These are phyloP conservation scores for Trichoderma lentiforme DNA, from an alignment of 2,329 filamentous ascomycete species.

Conservation along the genomic window DNA sequence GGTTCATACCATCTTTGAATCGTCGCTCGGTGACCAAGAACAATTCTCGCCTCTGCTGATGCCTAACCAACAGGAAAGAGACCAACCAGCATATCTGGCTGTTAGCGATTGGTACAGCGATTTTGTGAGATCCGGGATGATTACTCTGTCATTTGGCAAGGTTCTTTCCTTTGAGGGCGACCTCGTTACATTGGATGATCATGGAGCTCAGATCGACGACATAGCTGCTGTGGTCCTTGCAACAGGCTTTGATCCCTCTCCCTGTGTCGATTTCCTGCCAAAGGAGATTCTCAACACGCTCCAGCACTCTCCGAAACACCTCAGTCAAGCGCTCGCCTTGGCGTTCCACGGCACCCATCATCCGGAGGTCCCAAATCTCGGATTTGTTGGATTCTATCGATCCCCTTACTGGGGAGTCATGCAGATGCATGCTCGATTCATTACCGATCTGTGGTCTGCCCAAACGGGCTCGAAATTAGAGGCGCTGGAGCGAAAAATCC, in stretches of 20 bases:
- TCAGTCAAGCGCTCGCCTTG: slow-evolving; percentile 61
- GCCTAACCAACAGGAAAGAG: slow-evolving; percentile 38
- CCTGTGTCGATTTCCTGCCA: slow-evolving; percentile 64
- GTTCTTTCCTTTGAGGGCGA: slow-evolving; percentile 34
- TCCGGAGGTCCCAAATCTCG: slow-evolving; percentile 58
- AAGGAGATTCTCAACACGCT: slow-evolving; percentile 53
- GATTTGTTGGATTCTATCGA: slow-evolving; percentile 81
- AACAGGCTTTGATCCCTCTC: slow-evolving; percentile 67
- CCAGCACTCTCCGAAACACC: slow-evolving; percentile 52
- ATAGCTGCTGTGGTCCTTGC: slow-evolving; percentile 69
- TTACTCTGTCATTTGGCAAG: slow-evolving; percentile 50
- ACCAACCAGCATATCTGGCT: slow-evolving; percentile 61
- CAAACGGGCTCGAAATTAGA: slow-evolving; percentile 24
- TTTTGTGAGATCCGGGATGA: slow-evolving; percentile 65
- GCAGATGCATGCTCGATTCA: slow-evolving; percentile 76
- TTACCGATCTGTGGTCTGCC: slow-evolving; percentile 58
- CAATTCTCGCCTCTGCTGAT: slow-evolving; percentile 44
- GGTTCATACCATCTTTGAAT: slow-evolving; percentile 50
- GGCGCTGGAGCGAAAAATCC: slow-evolving; percentile 39
- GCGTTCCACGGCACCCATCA: slow-evolving; percentile 65
- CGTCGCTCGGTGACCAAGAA: slow-evolving; percentile 52
- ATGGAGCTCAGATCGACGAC: slow-evolving; percentile 43
- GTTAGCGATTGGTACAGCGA: slow-evolving; percentile 71
- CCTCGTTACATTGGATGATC: slow-evolving; percentile 33
- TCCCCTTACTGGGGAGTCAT: slow-evolving; percentile 84